Conservation (phyloP, 441 rosid genomes). For the Pelargonium cotyledonis region DNA sequence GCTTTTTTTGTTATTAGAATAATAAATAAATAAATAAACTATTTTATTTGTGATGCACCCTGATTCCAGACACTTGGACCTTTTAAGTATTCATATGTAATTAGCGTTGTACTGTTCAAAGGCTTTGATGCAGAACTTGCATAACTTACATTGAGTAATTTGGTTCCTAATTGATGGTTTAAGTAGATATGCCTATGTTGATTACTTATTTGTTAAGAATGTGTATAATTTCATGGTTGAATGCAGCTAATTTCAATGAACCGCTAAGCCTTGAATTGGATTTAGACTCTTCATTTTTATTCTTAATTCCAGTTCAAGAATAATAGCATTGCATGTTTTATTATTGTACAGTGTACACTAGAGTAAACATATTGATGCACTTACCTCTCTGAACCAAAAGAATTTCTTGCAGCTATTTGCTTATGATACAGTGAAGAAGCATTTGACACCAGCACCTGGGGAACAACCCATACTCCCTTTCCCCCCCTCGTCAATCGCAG, state of each 20-base stretch:
- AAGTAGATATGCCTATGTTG: not conserved
- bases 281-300: not conserved
- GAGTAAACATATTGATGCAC: not conserved
- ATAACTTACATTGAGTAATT: not conserved
- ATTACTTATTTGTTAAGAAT: not conserved
- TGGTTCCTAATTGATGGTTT: not conserved
- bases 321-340: not conserved
- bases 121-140: not conserved
- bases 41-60: not conserved
- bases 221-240: not conserved
- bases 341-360: not conserved
- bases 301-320: not conserved
- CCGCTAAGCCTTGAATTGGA: not conserved
- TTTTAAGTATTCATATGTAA: not conserved
- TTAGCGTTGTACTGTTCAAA: not conserved
- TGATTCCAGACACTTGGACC: not conserved
- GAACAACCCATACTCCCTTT: constrained; percentile 64
- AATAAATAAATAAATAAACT: too few relatives aligned
- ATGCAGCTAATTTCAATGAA: not conserved
- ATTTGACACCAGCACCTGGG: constrained; percentile 57
- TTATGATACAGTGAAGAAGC: constrained; percentile 80
- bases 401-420: constrained; percentile 58
- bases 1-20: not conserved
- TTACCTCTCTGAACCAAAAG: not conserved
- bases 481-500: constrained; percentile 83